phyloP scores from a whole-genome alignment of 306 rosid species.

The Arachis hypogaea region DNA sequence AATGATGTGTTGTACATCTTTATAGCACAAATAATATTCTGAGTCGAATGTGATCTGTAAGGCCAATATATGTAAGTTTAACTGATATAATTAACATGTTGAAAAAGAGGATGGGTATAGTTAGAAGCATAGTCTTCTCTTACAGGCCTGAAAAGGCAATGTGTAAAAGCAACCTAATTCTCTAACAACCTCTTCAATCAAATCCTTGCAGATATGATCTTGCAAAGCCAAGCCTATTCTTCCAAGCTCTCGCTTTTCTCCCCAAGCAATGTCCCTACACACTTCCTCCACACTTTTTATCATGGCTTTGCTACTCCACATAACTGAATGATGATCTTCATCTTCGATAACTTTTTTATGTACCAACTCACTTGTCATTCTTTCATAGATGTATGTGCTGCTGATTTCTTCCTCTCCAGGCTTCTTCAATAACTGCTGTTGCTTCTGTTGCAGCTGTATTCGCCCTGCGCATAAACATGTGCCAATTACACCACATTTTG shows the following conservation, averaged over 20 bases:
- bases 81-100: background rate
- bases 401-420: conserved; percentile 58
- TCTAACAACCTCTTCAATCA: conserved; percentile 65
- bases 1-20: background rate
- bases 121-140: conserved; percentile 80
- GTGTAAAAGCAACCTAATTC: conserved; percentile 56
- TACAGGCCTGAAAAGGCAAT: conserved; percentile 67
- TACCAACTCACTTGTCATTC: conserved; percentile 37
- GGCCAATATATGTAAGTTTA: conserved; percentile 3
- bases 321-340: conserved; percentile 31
- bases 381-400: conserved; percentile 46
- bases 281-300: conserved; percentile 66
- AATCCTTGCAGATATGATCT: conserved; percentile 71
- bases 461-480: conserved; percentile 39
- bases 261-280: conserved; percentile 76
- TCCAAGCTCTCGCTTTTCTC: conserved; percentile 70
- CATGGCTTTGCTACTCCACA: conserved; percentile 61
- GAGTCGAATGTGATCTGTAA: conserved; percentile 13
- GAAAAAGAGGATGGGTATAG: background rate
- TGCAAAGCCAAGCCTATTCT: conserved; percentile 85
- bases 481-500: background rate
- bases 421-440: conserved; percentile 52
- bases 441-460: conserved; percentile 44
- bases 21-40: background rate
- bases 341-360: conserved; percentile 37